Base-by-base conservation (phyloP, 768 basidiomycete species). In the Rhizopogon vulgaris region DNA sequence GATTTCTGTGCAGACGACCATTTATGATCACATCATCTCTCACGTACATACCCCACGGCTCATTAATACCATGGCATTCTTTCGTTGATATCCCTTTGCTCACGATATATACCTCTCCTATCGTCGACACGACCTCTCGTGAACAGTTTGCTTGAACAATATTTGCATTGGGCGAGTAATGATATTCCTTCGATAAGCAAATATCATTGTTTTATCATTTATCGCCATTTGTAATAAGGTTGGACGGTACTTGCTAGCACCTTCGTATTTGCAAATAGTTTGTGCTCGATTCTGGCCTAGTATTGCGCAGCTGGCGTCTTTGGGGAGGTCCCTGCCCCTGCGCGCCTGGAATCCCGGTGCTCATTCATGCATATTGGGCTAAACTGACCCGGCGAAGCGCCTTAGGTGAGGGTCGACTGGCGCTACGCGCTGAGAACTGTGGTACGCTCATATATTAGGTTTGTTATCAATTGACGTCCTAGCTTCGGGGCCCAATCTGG, bases 31-130 rank as follows among this genome's bases (percentile, higher is more conserved):
- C 51, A 25, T 39, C 53, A 58, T 49, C 36, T 53, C 56, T 61
- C 57, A 38, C 53, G 55, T 60, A 45, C 52, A 69, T 63, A 68
- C 60, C 61, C 56, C 49, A 62, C 45, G 27, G 56, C 28, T 51
- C 42, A 25, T 53, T 62, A 62, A 60, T 57, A 52, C 56, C 49
- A 42, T 54, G 40, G 41, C 48, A 57, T 56, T 55, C 63, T 48
- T 40, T 60, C 58, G 56, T 67, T 56, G 53, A 58, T 68, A 48
- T 54, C 58, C 34, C 55, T 47, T 51, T 60, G 25, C 36, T 62
- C 55, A 61, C 38, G 37, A 57, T 51, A 41, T 18, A 50, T 58
- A 54, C n/a, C 50, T 49, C 54, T 38, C 10, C 18, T 18, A 22
- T 24, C 12, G 3, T 22, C 37, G 32, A 38, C 43, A 38, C 38